Evolutionary conservation across 768 basidiomycete species (phyloP), one percentile per base, ranked within the genome.

Genomic region (Amanita pseudoporphyria): DNA sequence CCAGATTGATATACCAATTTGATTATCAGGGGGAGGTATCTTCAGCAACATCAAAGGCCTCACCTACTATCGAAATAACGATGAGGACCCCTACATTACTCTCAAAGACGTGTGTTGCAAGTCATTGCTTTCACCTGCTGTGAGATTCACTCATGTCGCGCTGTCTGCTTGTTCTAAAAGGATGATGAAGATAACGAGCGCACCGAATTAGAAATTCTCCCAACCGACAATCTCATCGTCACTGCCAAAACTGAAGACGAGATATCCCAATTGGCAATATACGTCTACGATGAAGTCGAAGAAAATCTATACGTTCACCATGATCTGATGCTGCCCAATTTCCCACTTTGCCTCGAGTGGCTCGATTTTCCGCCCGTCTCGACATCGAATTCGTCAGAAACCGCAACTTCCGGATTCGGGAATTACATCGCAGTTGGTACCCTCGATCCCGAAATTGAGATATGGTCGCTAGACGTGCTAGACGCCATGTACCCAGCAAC

Each of bases 331-430:
- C 78, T 99, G 26, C 93, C 95, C 55, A 91, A 90, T 56, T 93
- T 97, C 66, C 96, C 96, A 7, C 84, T 99, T 52, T 98, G 95
- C 59, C 87, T 99, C 51, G 96, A 99, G 73, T 99, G 96, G 96
- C 83, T 97, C 52, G 90, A 98, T 64, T 97, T 92, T 65, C 78
- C 84, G n/a, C 88, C 91, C 19, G 67, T 82, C 52, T 68, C 82
- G 30, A 56, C 68, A 52, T 54, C 64, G 57, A 14, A 14, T 13
- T 18, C 6, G n/a, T 30, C 24, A 9, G 22, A 31, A 48, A 38
- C 31, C 16, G 36, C 22, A 18, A 26, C 41, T 9, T 47, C 64
- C n/a, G 64, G 68, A 5, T 76, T 80, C 45, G 92, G 92, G 5
- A 95, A 85, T 63, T 97, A 88, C 65, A 84, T 99, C 56, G 96